Evolutionary conservation across 768 basidiomycete species (phyloP), one percentile per base, ranked within the genome.

Genomic region (Leccinum variicolor): DNA sequence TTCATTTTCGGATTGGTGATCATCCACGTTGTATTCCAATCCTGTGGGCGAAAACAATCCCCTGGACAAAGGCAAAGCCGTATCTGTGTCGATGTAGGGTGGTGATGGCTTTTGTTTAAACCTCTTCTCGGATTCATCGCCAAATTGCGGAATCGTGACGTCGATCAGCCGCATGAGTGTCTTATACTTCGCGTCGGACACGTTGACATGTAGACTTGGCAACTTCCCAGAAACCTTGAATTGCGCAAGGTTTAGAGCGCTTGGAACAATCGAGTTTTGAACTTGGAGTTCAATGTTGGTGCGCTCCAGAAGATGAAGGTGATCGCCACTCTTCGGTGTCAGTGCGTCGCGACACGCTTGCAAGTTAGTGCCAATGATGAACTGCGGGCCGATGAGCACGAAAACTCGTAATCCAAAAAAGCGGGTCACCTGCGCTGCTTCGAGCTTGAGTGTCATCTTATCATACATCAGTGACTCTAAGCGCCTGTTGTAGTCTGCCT

Each of bases 401-500:
- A 53, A n/a, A 53, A 31, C n/a, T 39, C 7, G 3, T 19, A 47
- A 46, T 57, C 23, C 36, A 50, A 36, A 11, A 29, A 34, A 47
- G 31, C 25, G n/a, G 23, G 50, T 55, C 59, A 95, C 94, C 85
- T 98, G 96, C 13, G 97, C 94, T 46, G 90, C 87, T 63, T 94
- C 80, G 17, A 99, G 81, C 55, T 83, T 85, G 36, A 99, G 78
- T 11, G 81, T 82, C 63, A 97, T 78, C 62, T 88, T 90, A 73
- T 99, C 97, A 66, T 98, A 99, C 93, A 98, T 96, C 34, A 98
- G 75, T 3, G 87, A 87, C 73, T 98, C 94, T 25, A 99, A 79
- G 53, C 84, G 81, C 63, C 79, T 79, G 41, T 43, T 43, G 73
- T 89, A 94, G 64, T 99, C 97, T 52, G 89, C 89, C 17, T 94